A percentile compares a stretch with the other conserved stretches of the same genome.
Conservation (phyloP, 2,329 filamentous ascomycete genomes). For the Claviceps arundinis region DNA sequence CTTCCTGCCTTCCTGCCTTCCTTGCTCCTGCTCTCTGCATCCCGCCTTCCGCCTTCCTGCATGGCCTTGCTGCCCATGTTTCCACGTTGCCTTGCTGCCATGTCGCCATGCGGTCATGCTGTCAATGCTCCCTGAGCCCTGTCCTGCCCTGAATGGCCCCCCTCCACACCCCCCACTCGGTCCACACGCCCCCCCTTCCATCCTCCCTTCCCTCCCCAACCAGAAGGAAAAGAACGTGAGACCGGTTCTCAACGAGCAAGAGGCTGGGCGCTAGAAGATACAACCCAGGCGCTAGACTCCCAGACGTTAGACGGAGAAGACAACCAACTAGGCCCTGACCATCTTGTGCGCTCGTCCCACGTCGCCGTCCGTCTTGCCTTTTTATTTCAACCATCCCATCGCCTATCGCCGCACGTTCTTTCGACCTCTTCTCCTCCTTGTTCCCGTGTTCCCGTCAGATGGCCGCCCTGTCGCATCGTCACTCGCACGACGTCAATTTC, state of each 20-base stretch:
- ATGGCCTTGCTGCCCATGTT: not conserved
- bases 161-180: not conserved
- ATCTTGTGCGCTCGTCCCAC: conserved; percentile 11
- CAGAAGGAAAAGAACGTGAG: conserved; percentile 1
- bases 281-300: not conserved
- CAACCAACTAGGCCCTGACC: conserved; percentile 6
- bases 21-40: not conserved
- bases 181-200: not conserved
- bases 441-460: conserved; percentile 25
- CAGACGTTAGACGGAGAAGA: not conserved
- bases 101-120: conserved; percentile 2
- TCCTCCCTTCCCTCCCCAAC: not conserved
- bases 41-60: not conserved
- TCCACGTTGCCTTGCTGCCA: not conserved
- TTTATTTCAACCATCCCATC: conserved; percentile 22
- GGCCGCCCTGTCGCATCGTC: conserved; percentile 28
- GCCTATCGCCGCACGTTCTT: conserved; percentile 15
- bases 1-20: not conserved
- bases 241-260: not conserved
- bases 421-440: conserved; percentile 14
- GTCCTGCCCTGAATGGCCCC: not conserved
- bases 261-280: not conserved
- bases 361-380: conserved; percentile 8
- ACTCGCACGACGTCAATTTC: conserved; percentile 16
- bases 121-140: not conserved